Conservation (phyloP, 1,284 basidiomycete genomes). For the Rhizoctonia solani region DNA sequence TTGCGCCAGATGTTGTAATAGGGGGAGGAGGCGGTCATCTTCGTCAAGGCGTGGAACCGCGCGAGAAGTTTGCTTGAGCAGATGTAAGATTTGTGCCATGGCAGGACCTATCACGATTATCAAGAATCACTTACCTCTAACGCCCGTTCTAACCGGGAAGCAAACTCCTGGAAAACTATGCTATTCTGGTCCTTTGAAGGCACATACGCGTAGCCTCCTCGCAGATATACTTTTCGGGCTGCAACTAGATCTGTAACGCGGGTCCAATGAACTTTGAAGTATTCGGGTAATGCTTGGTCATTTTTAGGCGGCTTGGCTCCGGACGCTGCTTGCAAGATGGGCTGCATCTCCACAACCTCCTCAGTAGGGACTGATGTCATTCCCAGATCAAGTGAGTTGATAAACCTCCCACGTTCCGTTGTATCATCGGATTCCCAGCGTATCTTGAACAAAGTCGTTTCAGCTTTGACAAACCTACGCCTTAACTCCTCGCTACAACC, state of each 20-base stretch:
- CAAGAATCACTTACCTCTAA: slow-evolving; percentile 65
- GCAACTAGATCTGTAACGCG: slow-evolving; percentile 92
- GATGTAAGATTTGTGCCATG: neutral
- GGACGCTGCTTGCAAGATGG: slow-evolving; percentile 58
- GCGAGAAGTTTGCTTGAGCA: slow-evolving; percentile 75
- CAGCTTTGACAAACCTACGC: slow-evolving; percentile 87
- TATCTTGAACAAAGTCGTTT: slow-evolving; percentile 81
- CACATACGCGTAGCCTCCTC: slow-evolving; percentile 88
- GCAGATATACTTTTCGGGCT: slow-evolving; percentile 79
- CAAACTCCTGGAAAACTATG: slow-evolving; percentile 89
- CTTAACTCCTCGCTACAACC: slow-evolving; percentile 82
- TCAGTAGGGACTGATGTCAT: slow-evolving; percentile 71
- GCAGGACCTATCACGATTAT: neutral
- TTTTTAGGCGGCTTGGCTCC: slow-evolving; percentile 42
- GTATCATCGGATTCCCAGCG: slow-evolving; percentile 76
- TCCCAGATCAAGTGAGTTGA: slow-evolving; percentile 76
- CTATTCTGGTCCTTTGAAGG: slow-evolving; percentile 81
- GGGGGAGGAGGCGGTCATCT: slow-evolving; percentile 88
- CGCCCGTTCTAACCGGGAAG: slow-evolving; percentile 71
- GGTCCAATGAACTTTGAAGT: slow-evolving; percentile 70
- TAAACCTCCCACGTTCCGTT: slow-evolving; percentile 69
- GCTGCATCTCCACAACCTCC: slow-evolving; percentile 60
- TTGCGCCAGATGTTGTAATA: slow-evolving; percentile 91
- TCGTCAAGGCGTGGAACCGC: slow-evolving; percentile 93
- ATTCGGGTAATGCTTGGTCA: slow-evolving; percentile 43